Percentiles rank a stretch among this genome's conserved stretches.
phyloP scores from a whole-genome alignment of 768 basidiomycete genomes.

The Rubroboletus pulcherrimus region DNA sequence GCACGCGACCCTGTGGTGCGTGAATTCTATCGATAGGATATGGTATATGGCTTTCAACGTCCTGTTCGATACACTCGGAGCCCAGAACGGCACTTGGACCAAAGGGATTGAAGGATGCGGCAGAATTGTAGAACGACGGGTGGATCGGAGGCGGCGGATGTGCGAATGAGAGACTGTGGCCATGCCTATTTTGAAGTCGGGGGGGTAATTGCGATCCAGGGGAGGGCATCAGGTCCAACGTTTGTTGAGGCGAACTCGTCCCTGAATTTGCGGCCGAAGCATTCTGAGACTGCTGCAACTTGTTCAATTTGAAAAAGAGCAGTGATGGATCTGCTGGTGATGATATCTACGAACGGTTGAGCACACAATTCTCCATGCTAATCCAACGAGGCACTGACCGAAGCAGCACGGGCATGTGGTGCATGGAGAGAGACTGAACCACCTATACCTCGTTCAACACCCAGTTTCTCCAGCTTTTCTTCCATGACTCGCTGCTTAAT shows the following conservation, averaged over 20 bases:
- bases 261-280: slow-evolving; percentile 50
- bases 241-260: slow-evolving; percentile 62
- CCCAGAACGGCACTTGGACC: slow-evolving; percentile 54
- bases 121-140: slow-evolving; percentile 34
- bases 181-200: slow-evolving; percentile 56
- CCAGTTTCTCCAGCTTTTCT: slow-evolving; percentile 75
- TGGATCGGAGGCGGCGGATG: slow-evolving; percentile 43
- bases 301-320: slow-evolving; percentile 78
- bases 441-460: slow-evolving; percentile 62
- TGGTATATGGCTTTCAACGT: slow-evolving; percentile 19
- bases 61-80: slow-evolving; percentile 42
- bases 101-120: slow-evolving; percentile 59
- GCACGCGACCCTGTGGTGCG: slow-evolving; percentile 56
- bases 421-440: slow-evolving; percentile 59
- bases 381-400: slow-evolving; percentile 49
- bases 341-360: slow-evolving; percentile 56
- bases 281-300: slow-evolving; percentile 69
- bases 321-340: slow-evolving; percentile 87
- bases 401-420: slow-evolving; percentile 79
- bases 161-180: slow-evolving; percentile 71
- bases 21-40: slow-evolving; percentile 35
- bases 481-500: slow-evolving; percentile 72
- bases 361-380: slow-evolving; percentile 13
- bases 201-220: slow-evolving; percentile 38
- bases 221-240: slow-evolving; percentile 50